Conservation (phyloP, 2,329 filamentous ascomycete genomes). For the Shiraia sp. region DNA sequence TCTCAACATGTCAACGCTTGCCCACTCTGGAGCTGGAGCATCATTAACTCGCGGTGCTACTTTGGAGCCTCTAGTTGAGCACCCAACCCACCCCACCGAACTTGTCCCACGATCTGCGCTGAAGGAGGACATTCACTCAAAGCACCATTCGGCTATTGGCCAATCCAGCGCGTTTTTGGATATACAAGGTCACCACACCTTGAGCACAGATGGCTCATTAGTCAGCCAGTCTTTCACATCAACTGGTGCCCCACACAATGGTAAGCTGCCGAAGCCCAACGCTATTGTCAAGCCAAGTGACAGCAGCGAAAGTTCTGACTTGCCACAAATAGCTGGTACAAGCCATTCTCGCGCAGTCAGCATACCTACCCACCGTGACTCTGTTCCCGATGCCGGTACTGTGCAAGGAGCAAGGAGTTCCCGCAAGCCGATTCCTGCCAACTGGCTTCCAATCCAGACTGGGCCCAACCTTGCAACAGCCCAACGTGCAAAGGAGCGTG, state of each 20-base stretch:
- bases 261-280: constrained; percentile 31
- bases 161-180: constrained; percentile 15
- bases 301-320: constrained; percentile 16
- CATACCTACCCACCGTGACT: constrained; percentile 1
- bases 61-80: constrained; percentile 1
- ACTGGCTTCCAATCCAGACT: constrained; percentile 21
- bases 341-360: constrained; percentile 3
- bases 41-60: constrained; percentile 6
- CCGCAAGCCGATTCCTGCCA: constrained; percentile 32
- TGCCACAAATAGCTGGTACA: constrained; percentile 11
- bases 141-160: constrained; percentile 1
- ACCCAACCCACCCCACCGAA: constrained; percentile 9
- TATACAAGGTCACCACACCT: constrained; percentile 13
- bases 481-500: constrained; percentile 27
- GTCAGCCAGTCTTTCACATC: constrained; percentile 21
- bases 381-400: constrained; percentile 9
- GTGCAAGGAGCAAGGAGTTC: constrained; percentile 17
- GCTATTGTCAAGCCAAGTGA: constrained; percentile 23
- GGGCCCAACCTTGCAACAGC: constrained; percentile 26
- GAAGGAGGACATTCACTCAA: constrained; percentile 2
- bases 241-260: constrained; percentile 26
- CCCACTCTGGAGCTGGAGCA: constrained; percentile 14
- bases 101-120: constrained; percentile 28
- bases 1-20: constrained; percentile 31
- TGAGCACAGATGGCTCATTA: constrained; percentile 30